Base-by-base conservation (phyloP, 2,329 filamentous ascomycete species). In the Penicillium psychrosexuale region DNA sequence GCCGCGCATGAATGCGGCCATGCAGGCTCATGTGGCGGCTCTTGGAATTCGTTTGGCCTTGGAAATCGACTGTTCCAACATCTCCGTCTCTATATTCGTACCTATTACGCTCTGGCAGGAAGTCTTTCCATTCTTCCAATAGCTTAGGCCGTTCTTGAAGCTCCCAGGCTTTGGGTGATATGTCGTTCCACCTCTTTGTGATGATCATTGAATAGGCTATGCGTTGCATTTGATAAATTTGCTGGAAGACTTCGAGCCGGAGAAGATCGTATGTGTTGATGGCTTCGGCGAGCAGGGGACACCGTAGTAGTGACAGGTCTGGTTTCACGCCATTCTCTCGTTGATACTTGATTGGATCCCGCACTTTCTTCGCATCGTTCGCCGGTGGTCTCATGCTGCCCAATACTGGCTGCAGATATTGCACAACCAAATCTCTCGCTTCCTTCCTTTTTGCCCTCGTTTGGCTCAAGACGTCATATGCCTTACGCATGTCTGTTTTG, bases 111-210 rank as follows among this genome's bases (percentile, higher is more conserved):
- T 69, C 68, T 0, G 75, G 75, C 8, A 83, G 51, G 53, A 82
- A 80, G 38, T 73, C 71, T 12, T 66, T 66, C 70, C 81, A 83
- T 62, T 81, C 78, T 44, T 71, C 65, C n/a, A 82, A 59, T 30
- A 79, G 61, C 8, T 69, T 63, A 1, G 80, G 81, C 3, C 82
- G 61, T 1, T 68, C 53, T 15, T 67, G 62, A 13, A 62, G 61
- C 38, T 69, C 61, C 75, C 73, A 78, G 11, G 40, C 53, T 7
- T 57, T 17, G 12, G 46, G 37, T 2, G 55, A 28, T n/a, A 47
- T 55, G 31, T 60, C 62, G 12, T 33, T 36, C 62, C 62, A 64
- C 4, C 50, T 11, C 1, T 42, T 38, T 6, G 42, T 48, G 15
- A 43, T 53, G 9, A 56, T 27, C 7, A 47, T 39, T 9, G 57